A percentile compares a stretch with the other conserved stretches of the same genome.
phyloP scores from a whole-genome alignment of 768 basidiomycete species.

The Hygrophorus pudorinus region DNA sequence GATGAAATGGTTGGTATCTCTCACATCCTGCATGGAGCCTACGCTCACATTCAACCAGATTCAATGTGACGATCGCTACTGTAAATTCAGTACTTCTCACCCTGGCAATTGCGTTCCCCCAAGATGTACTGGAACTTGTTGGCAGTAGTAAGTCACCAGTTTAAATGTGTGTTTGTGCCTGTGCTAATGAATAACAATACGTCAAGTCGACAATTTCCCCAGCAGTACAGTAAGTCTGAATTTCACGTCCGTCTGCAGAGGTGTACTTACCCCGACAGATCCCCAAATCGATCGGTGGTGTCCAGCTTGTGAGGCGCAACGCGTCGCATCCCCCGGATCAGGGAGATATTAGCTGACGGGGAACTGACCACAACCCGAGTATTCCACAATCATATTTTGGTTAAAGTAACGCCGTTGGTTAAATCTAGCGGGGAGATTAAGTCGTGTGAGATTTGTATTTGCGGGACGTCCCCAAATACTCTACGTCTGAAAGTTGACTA shows the following conservation, averaged over 20 bases:
- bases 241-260: neutral
- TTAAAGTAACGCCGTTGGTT: too few relatives aligned
- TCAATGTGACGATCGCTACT: slow-evolving; percentile 51
- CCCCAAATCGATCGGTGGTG: slow-evolving; percentile 20
- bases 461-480: too few relatives aligned
- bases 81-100: slow-evolving; percentile 65
- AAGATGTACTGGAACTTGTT: slow-evolving; percentile 51
- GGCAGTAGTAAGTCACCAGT: slow-evolving; percentile 58
- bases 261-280: slow-evolving; percentile 13
- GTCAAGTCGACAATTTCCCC: slow-evolving; percentile 62
- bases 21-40: slow-evolving; percentile 6
- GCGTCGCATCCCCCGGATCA: neutral
- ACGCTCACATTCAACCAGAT: slow-evolving; percentile 31
- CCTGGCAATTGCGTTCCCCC: slow-evolving; percentile 45
- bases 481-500: too few relatives aligned
- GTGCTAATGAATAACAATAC: slow-evolving; percentile 7
- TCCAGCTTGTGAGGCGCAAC: slow-evolving; percentile 16
- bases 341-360: neutral
- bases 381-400: too few relatives aligned
- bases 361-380: neutral
- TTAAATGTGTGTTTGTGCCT: slow-evolving; percentile 15
- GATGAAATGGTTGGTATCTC: slow-evolving; percentile 41
- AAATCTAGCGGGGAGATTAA: too few relatives aligned
- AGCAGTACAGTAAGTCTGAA: slow-evolving; percentile 49
- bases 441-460: too few relatives aligned